phyloP scores from a whole-genome alignment of 176 grass and related monocot genomes.

The Cenchrus purpureus region DNA sequence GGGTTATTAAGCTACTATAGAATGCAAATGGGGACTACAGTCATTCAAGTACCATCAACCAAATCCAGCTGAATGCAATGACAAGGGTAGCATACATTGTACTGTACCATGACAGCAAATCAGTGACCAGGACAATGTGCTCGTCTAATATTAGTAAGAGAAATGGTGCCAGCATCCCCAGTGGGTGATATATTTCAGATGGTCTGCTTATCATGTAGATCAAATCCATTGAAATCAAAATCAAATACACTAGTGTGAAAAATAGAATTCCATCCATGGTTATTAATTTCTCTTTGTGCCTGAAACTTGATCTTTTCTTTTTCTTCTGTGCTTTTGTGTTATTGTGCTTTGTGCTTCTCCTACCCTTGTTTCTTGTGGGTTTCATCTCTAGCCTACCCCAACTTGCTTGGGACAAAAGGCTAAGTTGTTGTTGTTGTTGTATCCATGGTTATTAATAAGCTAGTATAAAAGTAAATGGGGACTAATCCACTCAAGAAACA shows the following conservation, averaged over 20 bases:
- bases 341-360: too few species aligned
- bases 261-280: too few species aligned
- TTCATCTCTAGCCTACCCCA: too few species aligned
- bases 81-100: not conserved
- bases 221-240: not conserved
- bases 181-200: too few species aligned
- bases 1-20: not conserved
- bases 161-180: too few species aligned
- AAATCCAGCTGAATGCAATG: not conserved
- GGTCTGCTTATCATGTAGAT: too few species aligned
- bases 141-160: not conserved
- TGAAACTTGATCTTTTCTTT: too few species aligned
- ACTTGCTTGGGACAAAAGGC: too few species aligned
- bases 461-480: not conserved
- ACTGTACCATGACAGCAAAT: not conserved
- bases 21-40: not conserved
- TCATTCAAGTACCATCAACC: not conserved
- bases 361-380: too few species aligned
- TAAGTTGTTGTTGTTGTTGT: too few species aligned
- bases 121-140: not conserved
- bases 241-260: not conserved
- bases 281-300: too few species aligned
- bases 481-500: not conserved
- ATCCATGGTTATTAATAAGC: not conserved
- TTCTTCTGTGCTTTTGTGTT: too few species aligned